Evolutionary conservation across 176 grass and related monocot genomes (phyloP).

Genomic region (Avena sativa): DNA sequence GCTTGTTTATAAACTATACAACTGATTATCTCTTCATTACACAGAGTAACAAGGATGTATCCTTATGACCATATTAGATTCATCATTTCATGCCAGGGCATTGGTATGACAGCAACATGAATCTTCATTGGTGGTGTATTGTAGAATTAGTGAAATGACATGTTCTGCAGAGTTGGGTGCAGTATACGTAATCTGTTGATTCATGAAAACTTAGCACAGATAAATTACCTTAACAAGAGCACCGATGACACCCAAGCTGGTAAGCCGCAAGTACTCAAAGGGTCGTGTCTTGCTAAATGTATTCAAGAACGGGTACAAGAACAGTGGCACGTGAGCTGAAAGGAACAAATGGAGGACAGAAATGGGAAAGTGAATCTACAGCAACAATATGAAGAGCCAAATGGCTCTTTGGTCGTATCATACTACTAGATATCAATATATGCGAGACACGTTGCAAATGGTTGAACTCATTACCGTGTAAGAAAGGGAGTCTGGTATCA

Average conservation of each 20-base stretch:
- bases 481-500: conserved; percentile 94
- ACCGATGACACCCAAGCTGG: conserved; percentile 95
- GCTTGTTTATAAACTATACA: background rate
- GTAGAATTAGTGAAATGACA: conserved; percentile 22
- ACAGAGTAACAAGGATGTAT: background rate
- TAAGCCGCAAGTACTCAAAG: conserved; percentile 94
- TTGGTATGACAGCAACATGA: background rate
- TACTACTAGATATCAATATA: background rate
- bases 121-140: background rate
- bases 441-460: conserved; percentile 18
- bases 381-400: background rate
- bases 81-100: background rate
- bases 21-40: background rate
- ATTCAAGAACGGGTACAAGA: conserved; percentile 96
- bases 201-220: background rate
- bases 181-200: background rate
- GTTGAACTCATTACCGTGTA: conserved; percentile 66
- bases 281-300: conserved; percentile 96
- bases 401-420: background rate
- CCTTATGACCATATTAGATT: background rate
- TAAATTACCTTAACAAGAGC: conserved; percentile 92
- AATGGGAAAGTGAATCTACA: conserved; percentile 1
- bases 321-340: conserved; percentile 92
- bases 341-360: conserved; percentile 29
- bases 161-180: background rate